Base-by-base conservation (phyloP, 2,329 filamentous ascomycete species). In the Gaeumannomyces sp. region DNA sequence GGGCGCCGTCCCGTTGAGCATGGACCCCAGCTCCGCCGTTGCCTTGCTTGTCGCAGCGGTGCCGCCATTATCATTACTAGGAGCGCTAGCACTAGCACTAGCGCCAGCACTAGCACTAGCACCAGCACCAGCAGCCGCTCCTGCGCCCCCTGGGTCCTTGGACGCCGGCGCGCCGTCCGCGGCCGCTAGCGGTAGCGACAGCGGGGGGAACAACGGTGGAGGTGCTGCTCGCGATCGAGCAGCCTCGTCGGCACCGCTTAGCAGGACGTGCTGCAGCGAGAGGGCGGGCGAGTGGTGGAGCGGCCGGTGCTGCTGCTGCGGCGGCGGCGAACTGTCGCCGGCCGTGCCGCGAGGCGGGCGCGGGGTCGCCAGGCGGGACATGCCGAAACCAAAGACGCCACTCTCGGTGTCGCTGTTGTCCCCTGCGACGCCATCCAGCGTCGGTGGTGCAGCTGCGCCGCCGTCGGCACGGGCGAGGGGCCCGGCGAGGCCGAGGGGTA, bases 311-410 rank as follows among this genome's bases (percentile, higher is more conserved):
- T 45, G 38, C 16, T 16, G 38, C 38, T 19, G 38, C 38, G 4
- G 29, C 29, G 4, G n/a, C 56, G 56, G 25, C 56, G n/a, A 28
- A 5, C 6, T 8, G n/a, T 29, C 56, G 5, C 16, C 56, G 19
- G 10, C n/a, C 3, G 4, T 4, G 7, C 56, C 56, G 5, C 56
- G n/a, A 2, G 56, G 25, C n/a, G n/a, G 56, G 6, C 56, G n/a
- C 56, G 56, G 56, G 7, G n/a, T 58, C n/a, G 56, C 56, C 16
- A 45, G 38, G 38, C 38, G 38, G 16, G 38, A 16, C 38, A 58
- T 57, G 62, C 62, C 62, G 53, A 63, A 38, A n/a, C 62, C 62
- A 25, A 63, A 63, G 27, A 63, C 62, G 62, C 62, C 62, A 31
- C 50, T 58, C 62, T 63, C 62, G 50, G 62, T n/a, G 53, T 63